Evolutionary conservation across 257 asterid genomes (phyloP).

Genomic region (Cinchona pubescens): DNA sequence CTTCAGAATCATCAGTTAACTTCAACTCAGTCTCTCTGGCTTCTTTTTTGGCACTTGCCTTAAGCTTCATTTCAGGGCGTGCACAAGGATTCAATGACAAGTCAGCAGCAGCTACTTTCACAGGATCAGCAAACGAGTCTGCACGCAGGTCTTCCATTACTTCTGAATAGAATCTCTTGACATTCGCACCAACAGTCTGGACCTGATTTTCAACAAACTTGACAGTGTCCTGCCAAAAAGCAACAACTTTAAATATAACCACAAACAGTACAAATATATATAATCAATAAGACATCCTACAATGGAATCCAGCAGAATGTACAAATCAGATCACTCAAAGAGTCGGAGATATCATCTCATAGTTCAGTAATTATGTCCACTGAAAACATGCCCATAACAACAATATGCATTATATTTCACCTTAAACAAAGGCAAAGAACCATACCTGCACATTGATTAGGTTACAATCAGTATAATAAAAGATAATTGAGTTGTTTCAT

Average conservation of each 20-base stretch:
- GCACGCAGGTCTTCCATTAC: conserved; percentile 68
- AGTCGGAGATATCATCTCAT: not conserved
- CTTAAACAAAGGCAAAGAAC: not conserved
- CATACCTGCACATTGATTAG: not conserved
- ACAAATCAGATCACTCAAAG: not conserved
- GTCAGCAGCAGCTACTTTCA: conserved; percentile 49
- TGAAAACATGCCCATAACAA: not conserved
- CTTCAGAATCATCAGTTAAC: conserved; percentile 37
- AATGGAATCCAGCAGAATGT: not conserved
- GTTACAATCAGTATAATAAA: not conserved
- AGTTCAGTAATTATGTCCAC: not conserved
- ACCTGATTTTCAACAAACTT: conserved; percentile 73
- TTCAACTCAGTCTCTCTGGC: conserved; percentile 27
- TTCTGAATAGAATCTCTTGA: conserved; percentile 72
- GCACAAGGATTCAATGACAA: conserved; percentile 43
- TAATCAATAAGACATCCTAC: not conserved
- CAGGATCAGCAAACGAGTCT: conserved; percentile 43
- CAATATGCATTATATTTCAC: not conserved
- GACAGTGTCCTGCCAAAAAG: conserved; percentile 57
- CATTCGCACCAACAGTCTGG: conserved; percentile 65
- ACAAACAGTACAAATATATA: not conserved
- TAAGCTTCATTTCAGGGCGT: conserved; percentile 41
- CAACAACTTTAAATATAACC: not conserved
- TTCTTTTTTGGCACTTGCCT: conserved; percentile 28
- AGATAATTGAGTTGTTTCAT: not conserved